Conservation (phyloP, 257 asterid genomes). For the Solanum ahanhuiri region DNA sequence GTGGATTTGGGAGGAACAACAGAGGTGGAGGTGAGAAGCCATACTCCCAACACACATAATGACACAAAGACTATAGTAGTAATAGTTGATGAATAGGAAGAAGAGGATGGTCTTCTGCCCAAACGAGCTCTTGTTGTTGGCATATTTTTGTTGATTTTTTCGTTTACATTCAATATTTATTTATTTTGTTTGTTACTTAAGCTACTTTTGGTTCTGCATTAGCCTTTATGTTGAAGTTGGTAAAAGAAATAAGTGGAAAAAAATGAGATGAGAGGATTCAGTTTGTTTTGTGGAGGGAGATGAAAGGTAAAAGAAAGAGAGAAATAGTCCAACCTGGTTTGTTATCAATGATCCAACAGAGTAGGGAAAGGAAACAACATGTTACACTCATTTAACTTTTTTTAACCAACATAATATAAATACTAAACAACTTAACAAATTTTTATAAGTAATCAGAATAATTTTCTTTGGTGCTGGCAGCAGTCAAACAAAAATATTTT, state of each 20-base stretch:
- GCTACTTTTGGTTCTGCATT: neutral
- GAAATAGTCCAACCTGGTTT: conserved; percentile 6
- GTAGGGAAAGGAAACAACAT: conserved; percentile 48
- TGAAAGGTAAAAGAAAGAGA: neutral
- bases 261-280: conserved; percentile 1
- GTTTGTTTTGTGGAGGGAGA: conserved; percentile 12
- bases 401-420: neutral
- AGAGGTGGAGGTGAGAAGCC: conserved; percentile 52
- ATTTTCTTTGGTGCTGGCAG: neutral
- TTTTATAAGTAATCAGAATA: neutral
- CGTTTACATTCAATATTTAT: neutral
- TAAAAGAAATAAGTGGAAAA: neutral
- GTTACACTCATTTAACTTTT: neutral
- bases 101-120: conserved; percentile 37
- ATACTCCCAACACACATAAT: conserved; percentile 43
- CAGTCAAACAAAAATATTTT: neutral
- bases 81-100: conserved; percentile 39
- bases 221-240: neutral
- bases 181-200: conserved; percentile 22
- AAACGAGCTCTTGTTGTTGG: conserved; percentile 38
- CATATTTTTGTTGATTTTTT: conserved; percentile 17
- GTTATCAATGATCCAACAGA: conserved; percentile 49
- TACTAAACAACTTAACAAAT: neutral
- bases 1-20: conserved; percentile 26
- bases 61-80: conserved; percentile 42